Base-by-base conservation (phyloP, 2,329 filamentous ascomycete species). In the Annulohypoxylon truncatum region DNA sequence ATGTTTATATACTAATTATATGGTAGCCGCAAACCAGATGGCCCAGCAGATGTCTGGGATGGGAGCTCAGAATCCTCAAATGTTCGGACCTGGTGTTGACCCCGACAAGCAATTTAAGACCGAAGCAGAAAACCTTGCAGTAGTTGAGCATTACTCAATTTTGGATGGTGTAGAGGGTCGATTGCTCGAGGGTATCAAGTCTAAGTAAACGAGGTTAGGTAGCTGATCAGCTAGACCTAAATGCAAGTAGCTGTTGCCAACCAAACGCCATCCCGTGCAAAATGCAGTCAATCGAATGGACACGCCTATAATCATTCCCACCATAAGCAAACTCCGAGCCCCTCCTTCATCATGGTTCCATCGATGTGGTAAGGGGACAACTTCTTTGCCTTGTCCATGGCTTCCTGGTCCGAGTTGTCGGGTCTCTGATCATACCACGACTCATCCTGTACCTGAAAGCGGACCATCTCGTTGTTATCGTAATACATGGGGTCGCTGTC, bases 61-160 rank as follows among this genome's bases (percentile, higher is more conserved):
- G 85, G 92, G 89, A 33, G 89, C 90, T 47, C 89, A 89, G 70
- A 87, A 86, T 28, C 88, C 77, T 48, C 75, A 94, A 76, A 91
- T 96, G 83, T 97, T 97, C 79, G 94, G 92, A 28, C 94, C 96
- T 0, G 94, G 95, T 22, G 91, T 96, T 75, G 96, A 99, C 77
- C 93, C 94, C 0, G 92, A 98, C 81, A 99, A 99, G 85, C 88
- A 97, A 78, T 99, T 97, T 81, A 85, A 91, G 78, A 92, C 85
- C 48, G 96, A 99, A 82, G 92, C 92, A 2, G 96, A 99, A 84
- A 99, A 99, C 79, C 80, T 99, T 68, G 94, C 96, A 73, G 96
- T 99, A 22, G 87, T 97, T 75, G 94, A 97, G 78, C 95, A 98
- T 79, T 92, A 93, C 77, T 97, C 92, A 74, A 93, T 97, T 68